Base-by-base conservation (phyloP, 2,329 filamentous ascomycete species). In the Cladosporium velox region DNA sequence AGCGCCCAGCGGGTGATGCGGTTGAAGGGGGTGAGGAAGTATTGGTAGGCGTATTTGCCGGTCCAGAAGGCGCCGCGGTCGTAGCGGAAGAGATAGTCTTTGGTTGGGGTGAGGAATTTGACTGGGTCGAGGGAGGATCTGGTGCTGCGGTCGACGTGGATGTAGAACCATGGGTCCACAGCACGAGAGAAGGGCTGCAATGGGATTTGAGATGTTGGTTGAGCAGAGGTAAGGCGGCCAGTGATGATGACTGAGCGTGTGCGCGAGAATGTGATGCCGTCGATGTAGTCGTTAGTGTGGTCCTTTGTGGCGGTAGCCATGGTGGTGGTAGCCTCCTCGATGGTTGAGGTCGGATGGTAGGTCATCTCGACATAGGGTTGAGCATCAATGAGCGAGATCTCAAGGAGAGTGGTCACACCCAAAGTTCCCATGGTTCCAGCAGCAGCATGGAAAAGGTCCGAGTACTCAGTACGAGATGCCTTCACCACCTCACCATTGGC, bases 71-170 rank as follows among this genome's bases (percentile, higher is more conserved):
- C 87, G 57, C 88, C 89, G 41, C 88, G 84, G 74, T 91, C 88
- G 77, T 90, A 91, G 18, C 89, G 85, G 77, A 91, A 91, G 67
- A 91, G 84, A 75, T 91, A 91, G 72, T 91, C 88, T 2, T 79
- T 78, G 85, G 66, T 90, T 87, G 64, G 77, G 69, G 18, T 66
- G 54, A 69, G 67, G 66, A 75, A 76, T 15, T 79, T 84, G 67
- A 75, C 73, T 34, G 62, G 80, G 75, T 59, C 77, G 75, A 64
- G 77, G n/a, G 76, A 75, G 28, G 72, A 66, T 64, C 75, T 69
- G 35, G 74, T 76, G 32, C 32, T 41, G 26, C 61, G 61, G 18
- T 64, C 61, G 26, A 64, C 61, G 67, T 84, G 81, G 1, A 84
- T 75, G 67, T 84, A 84, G 72, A 83, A 85, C 83, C 83, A 85